Base-by-base conservation (phyloP, 176 grass and related monocot genomes). In the Zoysia japonica region DNA sequence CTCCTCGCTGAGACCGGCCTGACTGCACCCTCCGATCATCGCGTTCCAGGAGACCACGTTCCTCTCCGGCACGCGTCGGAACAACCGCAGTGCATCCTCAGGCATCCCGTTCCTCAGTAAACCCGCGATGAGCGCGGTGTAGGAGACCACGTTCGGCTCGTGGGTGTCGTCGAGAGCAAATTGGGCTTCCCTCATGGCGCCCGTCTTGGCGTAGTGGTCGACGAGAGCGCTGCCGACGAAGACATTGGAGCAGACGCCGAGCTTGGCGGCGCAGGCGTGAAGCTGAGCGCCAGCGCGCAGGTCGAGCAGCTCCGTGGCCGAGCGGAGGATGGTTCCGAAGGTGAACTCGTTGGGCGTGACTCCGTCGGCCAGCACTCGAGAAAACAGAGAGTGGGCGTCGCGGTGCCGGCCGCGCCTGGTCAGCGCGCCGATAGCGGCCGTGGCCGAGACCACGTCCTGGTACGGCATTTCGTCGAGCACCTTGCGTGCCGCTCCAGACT, bases 141-240 rank as follows among this genome's bases (percentile, higher is more conserved):
- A 88, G 5, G 94, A 84, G 50, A 94, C 89, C 38, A 97, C 94
- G 17, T 97, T 94, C 9, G 87, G 89, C 44, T 92, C 83, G 7
- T 40, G 2, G 74, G 79, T 92, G 62, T 94, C 91, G 10, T 84
- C 72, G 19, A 94, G 81, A 67, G 85, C 85, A 9, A 46, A 2
- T 65, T 83, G 81, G 43, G 94, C 85, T 16, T 92, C 91, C 85
- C 76, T 65, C 68, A 89, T 80, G 57, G 85, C 71, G 54, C 91
- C 89, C 89, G 85, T 68, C 80, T 94, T 97, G 11, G 87, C 85
- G 11, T 97, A 97, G 71, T 90, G 80, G 49, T 97, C 88, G 9
- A 97, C 60, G 74, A 94, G 91, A 56, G 95, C 90, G 71, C 87
- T 94, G 17, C 89, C 91, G 11, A 92, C 95, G 67, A 90, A 97